Conservation (phyloP, 768 basidiomycete genomes). For the Pholiota conissans region DNA sequence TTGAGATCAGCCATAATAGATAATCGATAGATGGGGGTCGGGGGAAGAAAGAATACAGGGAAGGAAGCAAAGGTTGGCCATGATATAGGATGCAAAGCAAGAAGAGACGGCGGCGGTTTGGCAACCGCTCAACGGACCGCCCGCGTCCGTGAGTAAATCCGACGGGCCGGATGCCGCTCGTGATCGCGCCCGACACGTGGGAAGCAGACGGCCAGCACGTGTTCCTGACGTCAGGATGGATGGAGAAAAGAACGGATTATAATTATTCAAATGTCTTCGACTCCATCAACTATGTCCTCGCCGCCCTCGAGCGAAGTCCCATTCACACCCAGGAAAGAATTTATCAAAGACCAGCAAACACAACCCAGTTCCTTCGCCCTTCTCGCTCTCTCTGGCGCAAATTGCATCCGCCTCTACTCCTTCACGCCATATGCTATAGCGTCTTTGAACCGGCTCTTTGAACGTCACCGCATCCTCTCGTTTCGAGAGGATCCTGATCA, state of each 20-base stretch:
- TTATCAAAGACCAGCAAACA: constrained; percentile 55
- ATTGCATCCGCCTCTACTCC: constrained; percentile 67
- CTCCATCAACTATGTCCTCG: constrained; percentile 21
- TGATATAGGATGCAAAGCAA: constrained; percentile 6
- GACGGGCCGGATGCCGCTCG: neutral
- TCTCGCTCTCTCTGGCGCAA: constrained; percentile 65
- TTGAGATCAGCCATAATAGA: constrained; percentile 40
- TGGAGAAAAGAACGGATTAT: constrained; percentile 11
- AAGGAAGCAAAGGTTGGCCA: constrained; percentile 2
- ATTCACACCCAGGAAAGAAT: constrained; percentile 73
- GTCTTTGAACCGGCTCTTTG: constrained; percentile 57
- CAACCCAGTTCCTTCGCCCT: constrained; percentile 61
- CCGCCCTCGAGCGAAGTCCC: constrained; percentile 38
- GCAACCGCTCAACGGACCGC: constrained; percentile 1
- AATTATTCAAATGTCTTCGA: neutral
- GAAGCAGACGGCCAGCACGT: constrained; percentile 16
- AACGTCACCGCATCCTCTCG: constrained; percentile 41
- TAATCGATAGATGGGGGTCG: neutral
- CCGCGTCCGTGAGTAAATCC: neutral
- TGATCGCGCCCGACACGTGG: constrained; percentile 13
- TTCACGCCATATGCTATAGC: constrained; percentile 56
- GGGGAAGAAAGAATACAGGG: constrained; percentile 8
- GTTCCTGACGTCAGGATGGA: constrained; percentile 25
- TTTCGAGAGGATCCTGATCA: constrained; percentile 56
- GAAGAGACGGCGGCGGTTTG: neutral